Evolutionary conservation across 192 early-diverging fungal species (phyloP), one percentile per base, ranked within the genome.

Genomic region (Glomus cerebriforme): DNA sequence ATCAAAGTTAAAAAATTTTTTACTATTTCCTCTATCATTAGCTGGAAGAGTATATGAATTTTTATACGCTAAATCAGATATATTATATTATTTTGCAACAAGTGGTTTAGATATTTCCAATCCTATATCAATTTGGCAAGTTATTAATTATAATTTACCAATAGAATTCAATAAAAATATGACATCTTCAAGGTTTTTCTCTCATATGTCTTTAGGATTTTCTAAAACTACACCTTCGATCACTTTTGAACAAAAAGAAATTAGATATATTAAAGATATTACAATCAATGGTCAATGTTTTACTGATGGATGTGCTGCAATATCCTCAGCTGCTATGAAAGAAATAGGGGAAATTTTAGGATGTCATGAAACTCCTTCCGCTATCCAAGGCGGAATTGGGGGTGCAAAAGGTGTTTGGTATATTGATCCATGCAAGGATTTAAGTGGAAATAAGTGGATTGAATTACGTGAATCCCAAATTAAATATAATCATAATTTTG

Each of bases 301-400:
- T 43, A 84, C 83, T 24, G 83, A 84, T 79, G 83, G 83, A 0
- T 84, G 81, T 63, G 81, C 78, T 39, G 64, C 77, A 17, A 84
- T 84, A 32, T 82, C 81, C 1, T 65, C 43, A 0, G 31, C 49
- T 31, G 83, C 83, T 7, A 84, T 84, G 83, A 64, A 49, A 29
- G 45, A 75, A 59, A 31, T 84, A 0, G 79, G 79, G 35, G 64
- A 73, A 5, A 73, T 71, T 10, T 59, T 82, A 22, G 39, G 26
- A 9, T 26, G 34, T 24, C 64, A 76, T 15, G 75, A 73, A 67
- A 59, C 82, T 1, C 83, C 83, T 9, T 82, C 75, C 58, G 81
- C 79, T 27, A 71, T 84, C 24, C 83, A 84, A 80, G 83, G 78
- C 0, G 73, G 83, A 63, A 84, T 84, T 74, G 83, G 75, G 1